Percentiles rank a stretch among this genome's conserved stretches.
These are phyloP conservation scores for Pseudocercospora pini-densiflorae DNA, from an alignment of 2,329 filamentous ascomycete genomes.

Conservation along the genomic window DNA sequence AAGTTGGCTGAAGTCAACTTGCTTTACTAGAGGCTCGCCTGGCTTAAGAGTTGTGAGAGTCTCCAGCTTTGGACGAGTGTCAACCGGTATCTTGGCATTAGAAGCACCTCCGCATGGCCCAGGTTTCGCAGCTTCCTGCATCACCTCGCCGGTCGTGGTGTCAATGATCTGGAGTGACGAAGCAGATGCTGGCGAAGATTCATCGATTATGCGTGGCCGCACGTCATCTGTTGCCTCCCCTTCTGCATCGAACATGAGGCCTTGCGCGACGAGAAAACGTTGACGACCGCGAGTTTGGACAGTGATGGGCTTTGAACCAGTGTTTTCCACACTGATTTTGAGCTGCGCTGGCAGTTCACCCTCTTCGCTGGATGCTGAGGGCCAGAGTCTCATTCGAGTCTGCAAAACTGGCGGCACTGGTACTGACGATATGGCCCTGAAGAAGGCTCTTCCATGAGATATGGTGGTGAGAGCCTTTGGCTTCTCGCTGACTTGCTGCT, in stretches of 20 bases:
- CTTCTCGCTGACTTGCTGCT: slow-evolving; percentile 24
- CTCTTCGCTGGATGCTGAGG: not conserved
- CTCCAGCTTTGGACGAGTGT: slow-evolving; percentile 6
- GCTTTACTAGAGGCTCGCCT: slow-evolving; percentile 4
- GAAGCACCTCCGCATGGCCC: slow-evolving; percentile 2
- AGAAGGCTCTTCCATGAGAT: slow-evolving; percentile 19
- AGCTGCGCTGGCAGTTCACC: not conserved
- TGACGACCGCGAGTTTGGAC: slow-evolving; percentile 26
- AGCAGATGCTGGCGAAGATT: not conserved
- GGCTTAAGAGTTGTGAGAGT: slow-evolving; percentile 10
- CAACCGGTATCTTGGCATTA: not conserved
- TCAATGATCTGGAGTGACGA: slow-evolving; percentile 21
- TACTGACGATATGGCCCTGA: slow-evolving; percentile 19
- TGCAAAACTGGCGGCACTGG: slow-evolving; percentile 21
- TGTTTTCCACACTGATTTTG: slow-evolving; percentile 23
- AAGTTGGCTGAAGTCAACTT: not conserved
- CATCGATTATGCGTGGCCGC: slow-evolving; percentile 21
- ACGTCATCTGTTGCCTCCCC: slow-evolving; percentile 9
- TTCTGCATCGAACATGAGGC: slow-evolving; percentile 15
- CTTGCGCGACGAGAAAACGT: slow-evolving; percentile 23
- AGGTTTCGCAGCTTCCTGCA: not conserved
- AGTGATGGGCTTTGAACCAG: slow-evolving; percentile 17
- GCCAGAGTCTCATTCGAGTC: slow-evolving; percentile 16
- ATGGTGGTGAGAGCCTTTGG: not conserved
- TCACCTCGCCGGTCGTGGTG: slow-evolving; percentile 10